These are phyloP conservation scores for Penicillium nordicum DNA, from an alignment of 2,329 filamentous ascomycete species.

Conservation along the genomic window DNA sequence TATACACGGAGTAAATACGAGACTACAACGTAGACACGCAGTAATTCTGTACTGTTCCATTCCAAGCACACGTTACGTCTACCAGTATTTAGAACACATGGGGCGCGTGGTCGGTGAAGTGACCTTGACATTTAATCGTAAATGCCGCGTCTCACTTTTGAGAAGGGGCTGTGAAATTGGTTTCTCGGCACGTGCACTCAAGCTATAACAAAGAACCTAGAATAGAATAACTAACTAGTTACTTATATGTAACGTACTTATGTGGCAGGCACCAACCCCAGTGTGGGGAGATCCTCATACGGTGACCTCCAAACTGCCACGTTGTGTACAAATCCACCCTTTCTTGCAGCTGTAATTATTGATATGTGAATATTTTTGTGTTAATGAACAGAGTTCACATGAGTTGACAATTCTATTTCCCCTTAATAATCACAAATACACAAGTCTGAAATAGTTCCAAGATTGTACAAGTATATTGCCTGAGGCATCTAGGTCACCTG, in stretches of 20 bases:
- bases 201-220: not conserved
- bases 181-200: no score
- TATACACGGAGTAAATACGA: not conserved
- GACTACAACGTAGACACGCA: not conserved
- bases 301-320: not conserved
- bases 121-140: not conserved
- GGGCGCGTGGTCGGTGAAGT: not conserved
- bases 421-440: not conserved
- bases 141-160: not conserved
- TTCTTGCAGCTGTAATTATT: not conserved
- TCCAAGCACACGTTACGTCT: not conserved
- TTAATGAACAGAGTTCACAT: not conserved
- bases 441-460: not conserved
- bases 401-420: not conserved
- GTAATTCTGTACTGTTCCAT: not conserved
- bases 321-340: not conserved
- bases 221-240: not conserved
- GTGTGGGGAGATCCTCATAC: conserved; percentile 18
- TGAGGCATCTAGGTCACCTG: conserved; percentile 8
- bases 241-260: not conserved
- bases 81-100: not conserved
- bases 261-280: conserved; percentile 3
- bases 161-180: not conserved
- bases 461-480: not conserved
- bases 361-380: not conserved